These are phyloP conservation scores for Penicillium robsamsonii DNA, from an alignment of 495 filamentous ascomycete species.

Conservation along the genomic window DNA sequence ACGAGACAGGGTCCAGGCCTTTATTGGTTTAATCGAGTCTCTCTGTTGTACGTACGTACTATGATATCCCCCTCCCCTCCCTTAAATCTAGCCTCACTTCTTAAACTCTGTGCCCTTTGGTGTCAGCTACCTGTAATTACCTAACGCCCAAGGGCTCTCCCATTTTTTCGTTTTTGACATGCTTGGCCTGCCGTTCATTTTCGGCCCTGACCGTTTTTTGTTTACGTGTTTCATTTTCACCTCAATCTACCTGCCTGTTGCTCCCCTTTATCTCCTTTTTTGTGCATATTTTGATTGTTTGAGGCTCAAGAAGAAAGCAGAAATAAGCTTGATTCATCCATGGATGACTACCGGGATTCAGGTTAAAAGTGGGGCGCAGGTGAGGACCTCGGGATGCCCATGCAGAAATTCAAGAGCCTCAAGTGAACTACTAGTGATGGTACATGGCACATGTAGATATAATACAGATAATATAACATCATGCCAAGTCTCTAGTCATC, in stretches of 20 bases:
- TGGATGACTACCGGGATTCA: not conserved
- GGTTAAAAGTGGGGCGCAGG: not conserved
- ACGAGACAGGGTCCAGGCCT: not conserved
- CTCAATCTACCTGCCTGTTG: not conserved
- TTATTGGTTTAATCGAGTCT: not conserved
- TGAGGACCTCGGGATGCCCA: too few species aligned
- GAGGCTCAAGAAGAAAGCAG: not conserved
- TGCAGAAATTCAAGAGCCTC: not conserved
- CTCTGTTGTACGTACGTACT: not conserved
- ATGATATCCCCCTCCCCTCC: not conserved
- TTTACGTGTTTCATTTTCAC: not conserved
- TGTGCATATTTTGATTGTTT: not conserved
- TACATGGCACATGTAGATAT: not conserved
- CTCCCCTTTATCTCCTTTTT: not conserved
- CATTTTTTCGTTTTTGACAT: not conserved
- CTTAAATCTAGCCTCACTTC: not conserved
- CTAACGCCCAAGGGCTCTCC: not conserved
- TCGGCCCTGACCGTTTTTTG: not conserved
- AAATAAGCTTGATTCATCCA: not conserved
- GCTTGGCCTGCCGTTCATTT: not conserved
- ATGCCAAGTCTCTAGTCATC: too few species aligned
- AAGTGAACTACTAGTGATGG: not conserved
- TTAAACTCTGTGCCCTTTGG: not conserved
- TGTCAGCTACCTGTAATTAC: not conserved
- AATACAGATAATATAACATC: too few species aligned